Conservation (phyloP, 306 rosid species). For the Cucumis cinereus region DNA sequence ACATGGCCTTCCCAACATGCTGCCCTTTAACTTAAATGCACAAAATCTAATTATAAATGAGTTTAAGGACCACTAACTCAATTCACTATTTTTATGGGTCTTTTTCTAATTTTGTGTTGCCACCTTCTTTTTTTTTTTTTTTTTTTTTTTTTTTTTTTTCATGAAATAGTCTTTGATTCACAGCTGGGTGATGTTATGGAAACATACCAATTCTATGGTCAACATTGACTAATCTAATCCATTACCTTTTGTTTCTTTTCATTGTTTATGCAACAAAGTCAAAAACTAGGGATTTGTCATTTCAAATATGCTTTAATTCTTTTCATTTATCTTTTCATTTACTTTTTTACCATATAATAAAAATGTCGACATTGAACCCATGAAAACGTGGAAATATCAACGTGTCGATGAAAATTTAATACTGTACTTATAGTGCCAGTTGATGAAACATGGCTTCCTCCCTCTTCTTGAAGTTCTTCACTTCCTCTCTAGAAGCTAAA, state of each 20-base stretch:
- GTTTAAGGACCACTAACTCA: background rate
- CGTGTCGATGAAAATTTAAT: no score
- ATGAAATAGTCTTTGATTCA: background rate
- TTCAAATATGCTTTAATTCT: background rate
- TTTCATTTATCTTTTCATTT: background rate
- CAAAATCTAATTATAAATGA: background rate
- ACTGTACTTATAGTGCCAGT: background rate
- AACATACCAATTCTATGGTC: background rate
- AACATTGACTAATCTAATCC: background rate
- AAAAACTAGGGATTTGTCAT: background rate
- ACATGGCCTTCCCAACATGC: constrained; percentile 5
- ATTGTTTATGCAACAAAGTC: background rate
- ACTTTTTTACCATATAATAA: background rate
- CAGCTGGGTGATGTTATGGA: background rate
- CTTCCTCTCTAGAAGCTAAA: background rate
- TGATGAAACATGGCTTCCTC: background rate
- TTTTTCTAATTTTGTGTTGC: background rate
- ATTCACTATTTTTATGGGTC: background rate
- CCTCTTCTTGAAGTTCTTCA: background rate
- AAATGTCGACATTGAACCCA: no score
- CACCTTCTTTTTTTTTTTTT: background rate
- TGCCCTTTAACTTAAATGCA: background rate
- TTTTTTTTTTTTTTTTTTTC: no score
- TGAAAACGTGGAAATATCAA: no score
- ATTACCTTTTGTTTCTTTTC: background rate